Base-by-base conservation (phyloP, 768 basidiomycete genomes). In the Mycena vitilis region DNA sequence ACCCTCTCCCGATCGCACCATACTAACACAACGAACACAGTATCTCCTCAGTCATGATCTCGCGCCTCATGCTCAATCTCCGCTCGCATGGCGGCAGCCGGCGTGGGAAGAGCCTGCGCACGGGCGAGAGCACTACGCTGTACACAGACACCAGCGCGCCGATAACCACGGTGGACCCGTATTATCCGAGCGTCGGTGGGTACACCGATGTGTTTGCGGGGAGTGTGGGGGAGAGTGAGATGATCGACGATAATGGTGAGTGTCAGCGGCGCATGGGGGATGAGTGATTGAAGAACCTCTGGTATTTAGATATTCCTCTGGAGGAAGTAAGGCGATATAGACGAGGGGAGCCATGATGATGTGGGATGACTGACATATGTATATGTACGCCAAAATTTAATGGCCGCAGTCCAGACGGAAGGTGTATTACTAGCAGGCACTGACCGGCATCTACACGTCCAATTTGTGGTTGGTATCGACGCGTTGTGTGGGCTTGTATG, bases 41-140 rank as follows among this genome's bases (percentile, higher is more conserved):
- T 20, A 76, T 82, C 25, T 81, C 83, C 2, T 79, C 79, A 1
- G 71, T 80, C 45, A 76, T 82, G 77, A 79, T 81, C 22, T 78
- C 83, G 5, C 76, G 81, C 9, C 72, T 83, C 13, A 80, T 81
- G 79, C 76, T 84, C 44, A 83, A 83, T 65, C 70, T 84, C 20
- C 81, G 82, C 8, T 15, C 75, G 79, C 65, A 80, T 80, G 12
- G 63, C 68, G 1, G 61, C 78, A 38, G 52, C 53, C 30, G 30
- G 30, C 30, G 30, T 5, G 42, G 16, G 47, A 54, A 56, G 30
- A 16, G 22, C 23, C 11, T 40, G 57, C 20, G 23, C 57, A 48
- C 59, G 40, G 51, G 34, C 20, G 34, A 47, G 30, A 56, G 45
- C 54, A 62, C 60, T 30, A 66, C 18, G 38, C 40, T 13, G 54